Conservation (phyloP, 177 flowering plant species). For the Telopea speciosissima region DNA sequence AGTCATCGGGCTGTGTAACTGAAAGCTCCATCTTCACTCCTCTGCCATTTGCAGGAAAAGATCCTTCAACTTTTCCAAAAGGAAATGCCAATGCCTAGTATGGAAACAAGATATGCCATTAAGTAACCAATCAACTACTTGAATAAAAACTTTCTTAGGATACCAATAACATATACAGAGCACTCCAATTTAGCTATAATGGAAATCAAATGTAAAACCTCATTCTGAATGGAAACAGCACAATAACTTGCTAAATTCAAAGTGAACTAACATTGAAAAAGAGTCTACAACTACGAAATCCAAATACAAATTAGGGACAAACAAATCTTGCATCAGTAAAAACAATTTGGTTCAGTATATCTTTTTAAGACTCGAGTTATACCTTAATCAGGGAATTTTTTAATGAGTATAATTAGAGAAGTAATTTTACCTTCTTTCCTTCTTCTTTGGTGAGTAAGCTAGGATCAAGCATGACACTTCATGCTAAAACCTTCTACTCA, state of each 20-base stretch:
- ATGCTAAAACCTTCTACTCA: too few relatives aligned
- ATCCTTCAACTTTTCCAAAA: constrained; percentile 16
- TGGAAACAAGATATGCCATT: not conserved
- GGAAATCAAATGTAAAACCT: not conserved
- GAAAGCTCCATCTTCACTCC: constrained; percentile 61
- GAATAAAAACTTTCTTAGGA: not conserved
- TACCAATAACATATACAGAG: not conserved
- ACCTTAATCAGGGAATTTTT: too few relatives aligned
- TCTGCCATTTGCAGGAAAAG: constrained; percentile 17
- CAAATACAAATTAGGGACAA: not conserved
- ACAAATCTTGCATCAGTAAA: not conserved
- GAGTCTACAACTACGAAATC: not conserved
- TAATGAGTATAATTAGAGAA: too few relatives aligned
- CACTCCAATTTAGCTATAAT: not conserved
- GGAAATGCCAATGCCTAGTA: constrained; percentile 19
- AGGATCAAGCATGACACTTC: too few relatives aligned
- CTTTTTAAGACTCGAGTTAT: too few relatives aligned
- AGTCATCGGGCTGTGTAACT: constrained; percentile 79
- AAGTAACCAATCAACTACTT: not conserved
- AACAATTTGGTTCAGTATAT: not conserved
- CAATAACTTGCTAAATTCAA: not conserved
- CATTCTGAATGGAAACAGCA: too few relatives aligned
- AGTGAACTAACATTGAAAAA: not conserved
- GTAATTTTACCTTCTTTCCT: too few relatives aligned
- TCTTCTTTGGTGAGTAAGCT: too few relatives aligned